Evolutionary conservation across 2,329 filamentous ascomycete genomes (phyloP), one percentile per base, ranked within the genome.

Genomic region (Aurifilum marmelostoma): DNA sequence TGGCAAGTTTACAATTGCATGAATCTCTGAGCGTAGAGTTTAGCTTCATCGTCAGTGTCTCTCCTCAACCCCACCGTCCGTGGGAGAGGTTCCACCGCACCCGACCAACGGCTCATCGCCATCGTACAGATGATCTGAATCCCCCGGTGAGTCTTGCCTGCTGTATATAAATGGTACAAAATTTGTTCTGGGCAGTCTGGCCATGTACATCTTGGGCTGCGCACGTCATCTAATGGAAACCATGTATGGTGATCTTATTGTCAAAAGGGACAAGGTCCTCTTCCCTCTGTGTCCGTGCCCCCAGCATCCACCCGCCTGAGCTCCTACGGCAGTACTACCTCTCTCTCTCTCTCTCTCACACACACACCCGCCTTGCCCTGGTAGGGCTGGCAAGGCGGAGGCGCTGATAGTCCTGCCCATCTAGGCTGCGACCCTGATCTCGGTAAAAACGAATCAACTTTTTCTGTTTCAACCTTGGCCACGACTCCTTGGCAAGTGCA

Each of bases 81-180:
- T 37, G 56, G 29, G 32, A 37, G 14, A 9, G 65, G 97, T 77
- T 87, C 92, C 73, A 47, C 43, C 43, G 21, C 6, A 85, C 92
- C 0, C 83, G 88, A 7, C 95, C 83, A 88, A 7, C 95, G 98
- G 76, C 87, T 99, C 16, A 85, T 91, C 34, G 95, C 95, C 43
- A 95, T 98, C 75, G 93, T 32, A 34, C 34, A 34, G 14, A 2
- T 56, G 52, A 56, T 56, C 52, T 29, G 52, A 16, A 56, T 94
- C 3, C 92, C 3, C 92, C 92, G 52, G 95, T 93, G 16, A 97
- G 97, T 78, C 87, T 97, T 24, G 91, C 94, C 8, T 34, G 8
- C 34, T 34, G 34, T 4, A 34, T 34, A 34, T 8, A 34, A 34
- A 34, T n/a, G n/a, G 34, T 34, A 39, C 52, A 29, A 56, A 3